Percentiles rank a stretch among this genome's conserved stretches.
Evolutionary conservation across 805 yeast genomes (phyloP).

Genomic region (Saccharomycopsis sp.): DNA sequence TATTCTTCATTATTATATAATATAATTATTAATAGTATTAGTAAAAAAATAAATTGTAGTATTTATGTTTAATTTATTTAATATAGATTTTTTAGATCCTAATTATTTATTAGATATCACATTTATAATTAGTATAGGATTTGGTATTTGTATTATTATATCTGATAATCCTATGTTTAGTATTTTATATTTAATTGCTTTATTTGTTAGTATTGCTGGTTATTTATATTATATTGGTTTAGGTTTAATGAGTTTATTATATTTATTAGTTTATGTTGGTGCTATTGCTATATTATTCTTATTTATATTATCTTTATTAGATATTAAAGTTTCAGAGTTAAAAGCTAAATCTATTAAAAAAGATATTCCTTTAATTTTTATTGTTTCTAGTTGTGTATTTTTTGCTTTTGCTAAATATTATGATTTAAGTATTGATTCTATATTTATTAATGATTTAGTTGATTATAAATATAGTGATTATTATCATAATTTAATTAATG

Average conservation of each 20-base stretch:
- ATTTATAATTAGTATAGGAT: slow-evolving; percentile 9
- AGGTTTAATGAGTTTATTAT: slow-evolving; percentile 16
- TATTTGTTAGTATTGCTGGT: slow-evolving; percentile 15
- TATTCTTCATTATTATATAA: no score
- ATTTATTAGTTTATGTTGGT: slow-evolving; percentile 18
- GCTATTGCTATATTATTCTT: slow-evolving; percentile 20
- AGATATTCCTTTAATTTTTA: slow-evolving; percentile 5
- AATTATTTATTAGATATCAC: slow-evolving; percentile 7
- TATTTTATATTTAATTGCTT: slow-evolving; percentile 12
- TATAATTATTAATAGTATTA: no score
- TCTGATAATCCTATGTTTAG: slow-evolving; percentile 13
- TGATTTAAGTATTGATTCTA: slow-evolving; percentile 4
- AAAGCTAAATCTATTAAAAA: slow-evolving; percentile 1
- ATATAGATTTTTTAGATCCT: slow-evolving; percentile 5
- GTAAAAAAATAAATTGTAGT: no score
- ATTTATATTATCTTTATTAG: slow-evolving; percentile 18
- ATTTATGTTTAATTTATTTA: background rate
- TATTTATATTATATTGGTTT: slow-evolving; percentile 15
- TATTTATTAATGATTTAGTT: slow-evolving; percentile 11
- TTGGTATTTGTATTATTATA: slow-evolving; percentile 3
- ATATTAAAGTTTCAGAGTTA: slow-evolving; percentile 13
- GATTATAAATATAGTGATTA: slow-evolving; percentile 9
- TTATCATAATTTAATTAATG: slow-evolving; percentile 8
- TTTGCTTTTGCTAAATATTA: slow-evolving; percentile 6
- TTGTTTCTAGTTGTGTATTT: slow-evolving; percentile 6